These are phyloP conservation scores for Coemansia sp. DNA, from an alignment of 192 early-diverging fungal species.

Conservation along the genomic window DNA sequence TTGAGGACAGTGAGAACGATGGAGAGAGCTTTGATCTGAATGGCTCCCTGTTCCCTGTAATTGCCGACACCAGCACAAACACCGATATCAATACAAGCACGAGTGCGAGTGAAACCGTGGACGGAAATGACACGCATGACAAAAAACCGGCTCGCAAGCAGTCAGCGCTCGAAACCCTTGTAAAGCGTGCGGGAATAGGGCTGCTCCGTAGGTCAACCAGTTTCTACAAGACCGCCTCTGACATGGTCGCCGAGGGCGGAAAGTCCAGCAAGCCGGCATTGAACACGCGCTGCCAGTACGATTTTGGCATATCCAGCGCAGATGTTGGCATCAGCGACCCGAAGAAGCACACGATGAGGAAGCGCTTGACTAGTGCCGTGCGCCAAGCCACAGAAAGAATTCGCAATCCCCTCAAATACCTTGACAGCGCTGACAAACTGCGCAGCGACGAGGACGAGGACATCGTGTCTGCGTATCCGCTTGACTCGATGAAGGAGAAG, in stretches of 20 bases:
- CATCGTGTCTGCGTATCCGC: constrained; percentile 44
- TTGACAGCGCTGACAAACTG: neutral
- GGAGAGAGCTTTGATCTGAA: constrained; percentile 12
- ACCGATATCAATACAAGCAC: too few species aligned
- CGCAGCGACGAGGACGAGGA: constrained; percentile 23
- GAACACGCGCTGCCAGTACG: neutral
- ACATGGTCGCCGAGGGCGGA: neutral
- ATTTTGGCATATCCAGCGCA: constrained; percentile 1
- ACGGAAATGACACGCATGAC: neutral
- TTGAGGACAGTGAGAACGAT: constrained; percentile 14
- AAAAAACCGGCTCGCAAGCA: constrained; percentile 34
- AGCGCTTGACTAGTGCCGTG: constrained; percentile 26
- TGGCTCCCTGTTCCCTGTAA: constrained; percentile 1
- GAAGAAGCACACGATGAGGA: constrained; percentile 19
- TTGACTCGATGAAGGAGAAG: constrained; percentile 30
- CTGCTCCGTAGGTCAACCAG: constrained; percentile 50
- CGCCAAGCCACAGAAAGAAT: constrained; percentile 35
- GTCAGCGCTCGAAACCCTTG: constrained; percentile 38
- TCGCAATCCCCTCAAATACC: constrained; percentile 8
- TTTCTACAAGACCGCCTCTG: constrained; percentile 39
- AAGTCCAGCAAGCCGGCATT: neutral
- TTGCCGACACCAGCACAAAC: neutral
- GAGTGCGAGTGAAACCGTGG: too few species aligned
- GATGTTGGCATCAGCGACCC: neutral
- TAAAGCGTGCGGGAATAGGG: constrained; percentile 44